Base-by-base conservation (phyloP, 768 basidiomycete species). In the Mrakia blollopis region DNA sequence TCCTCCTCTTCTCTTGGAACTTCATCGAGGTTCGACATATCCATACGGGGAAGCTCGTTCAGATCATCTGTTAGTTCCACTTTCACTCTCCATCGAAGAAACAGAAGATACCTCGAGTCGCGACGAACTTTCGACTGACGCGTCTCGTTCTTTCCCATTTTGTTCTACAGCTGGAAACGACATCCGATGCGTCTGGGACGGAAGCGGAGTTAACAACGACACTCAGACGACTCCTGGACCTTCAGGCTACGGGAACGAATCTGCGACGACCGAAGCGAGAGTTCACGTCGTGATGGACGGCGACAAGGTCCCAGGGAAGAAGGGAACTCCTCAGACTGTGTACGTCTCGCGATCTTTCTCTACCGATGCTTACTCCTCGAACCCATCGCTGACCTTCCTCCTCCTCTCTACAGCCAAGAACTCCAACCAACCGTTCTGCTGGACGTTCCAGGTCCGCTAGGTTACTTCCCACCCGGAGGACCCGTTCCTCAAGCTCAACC, bases 21-120 rank as follows among this genome's bases (percentile, higher is more conserved):
- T 95, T 97, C 85, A 91, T 97, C 80, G 94, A 97, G 83, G 88
- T 97, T 57, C 89, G 94, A 32, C 91, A 94, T 82, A 87, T 84
- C 70, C 80, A 82, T 72, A 82, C 79, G 7, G 82, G 81, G 63
- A 81, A 82, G 52, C 77, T 84, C 70, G 70, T 84, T 28, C 83
- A 84, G 76, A 84, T 84, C 73, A 81, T 83, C 73, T 81, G 65
- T 68, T 7, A 41, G 65, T 68, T 23, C 25, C 7, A 80, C 11
- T 82, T 8, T 80, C 79, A n/a, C n/a, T n/a, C n/a, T n/a, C n/a
- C n/a, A n/a, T n/a, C n/a, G n/a, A n/a, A n/a, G n/a, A n/a, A n/a
- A n/a, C n/a, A n/a, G n/a, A n/a, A n/a, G n/a, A n/a, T n/a, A n/a
- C n/a, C n/a, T n/a, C n/a, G n/a, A n/a, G n/a, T n/a, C n/a, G n/a